phyloP scores from a whole-genome alignment of 192 early-diverging fungal species.

The Obelidium mucronatum region DNA sequence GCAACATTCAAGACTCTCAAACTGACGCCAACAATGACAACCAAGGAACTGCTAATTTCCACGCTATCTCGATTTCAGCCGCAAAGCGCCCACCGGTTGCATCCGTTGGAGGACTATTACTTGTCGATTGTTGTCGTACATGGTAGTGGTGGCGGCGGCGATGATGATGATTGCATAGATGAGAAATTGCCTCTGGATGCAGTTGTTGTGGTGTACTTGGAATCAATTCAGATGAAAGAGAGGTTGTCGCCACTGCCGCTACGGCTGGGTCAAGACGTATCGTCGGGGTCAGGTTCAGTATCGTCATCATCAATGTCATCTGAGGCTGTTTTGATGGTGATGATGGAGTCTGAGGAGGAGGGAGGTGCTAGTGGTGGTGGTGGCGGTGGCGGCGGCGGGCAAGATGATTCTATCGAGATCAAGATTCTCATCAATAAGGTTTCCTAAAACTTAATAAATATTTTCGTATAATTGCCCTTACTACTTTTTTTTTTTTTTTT shows the following conservation, averaged over 20 bases:
- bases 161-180: neutral
- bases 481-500: no score
- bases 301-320: neutral
- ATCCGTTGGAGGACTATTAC: neutral
- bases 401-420: no score
- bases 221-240: neutral
- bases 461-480: no score
- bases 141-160: neutral
- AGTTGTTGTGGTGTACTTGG: neutral
- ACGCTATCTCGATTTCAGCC: conserved; percentile 47
- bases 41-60: conserved; percentile 34
- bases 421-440: no score
- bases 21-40: conserved; percentile 44
- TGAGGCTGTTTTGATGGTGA: neutral
- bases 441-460: no score
- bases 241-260: neutral
- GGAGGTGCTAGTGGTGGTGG: neutral
- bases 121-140: neutral
- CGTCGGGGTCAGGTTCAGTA: neutral
- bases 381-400: no score
- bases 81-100: conserved; percentile 20
- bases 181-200: neutral
- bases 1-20: conserved; percentile 57
- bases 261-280: neutral
- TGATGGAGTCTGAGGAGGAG: neutral